These are phyloP conservation scores for Candida mattraensis DNA, from an alignment of 805 yeast species.

Conservation along the genomic window DNA sequence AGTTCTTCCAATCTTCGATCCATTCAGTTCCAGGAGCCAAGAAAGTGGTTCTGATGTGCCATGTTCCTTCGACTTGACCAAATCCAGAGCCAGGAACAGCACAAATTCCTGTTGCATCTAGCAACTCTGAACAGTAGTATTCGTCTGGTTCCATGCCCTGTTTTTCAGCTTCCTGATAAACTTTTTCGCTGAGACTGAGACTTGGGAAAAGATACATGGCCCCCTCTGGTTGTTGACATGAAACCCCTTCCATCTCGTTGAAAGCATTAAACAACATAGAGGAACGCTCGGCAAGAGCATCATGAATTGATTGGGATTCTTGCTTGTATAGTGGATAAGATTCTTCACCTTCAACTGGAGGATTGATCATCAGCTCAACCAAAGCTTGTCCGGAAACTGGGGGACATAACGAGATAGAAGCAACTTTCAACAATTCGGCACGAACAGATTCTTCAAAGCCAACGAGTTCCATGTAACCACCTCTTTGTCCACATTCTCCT, in stretches of 20 bases:
- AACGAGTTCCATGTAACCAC: constrained; percentile 94
- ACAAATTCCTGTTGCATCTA: constrained; percentile 91
- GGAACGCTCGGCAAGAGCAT: constrained; percentile 65
- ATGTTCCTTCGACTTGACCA: constrained; percentile 88
- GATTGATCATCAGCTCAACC: constrained; percentile 90
- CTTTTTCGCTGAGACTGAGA: constrained; percentile 62
- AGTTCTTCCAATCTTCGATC: constrained; percentile 73
- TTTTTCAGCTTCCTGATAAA: constrained; percentile 59
- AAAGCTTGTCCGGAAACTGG: constrained; percentile 94
- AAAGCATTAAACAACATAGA: constrained; percentile 67
- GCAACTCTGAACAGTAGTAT: constrained; percentile 79
- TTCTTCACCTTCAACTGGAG: constrained; percentile 77
- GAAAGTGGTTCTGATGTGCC: constrained; percentile 94
- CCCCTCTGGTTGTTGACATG: constrained; percentile 90
- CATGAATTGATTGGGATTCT: constrained; percentile 64
- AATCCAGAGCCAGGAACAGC: constrained; percentile 98
- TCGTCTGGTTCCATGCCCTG: constrained; percentile 72
- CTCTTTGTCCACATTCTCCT: constrained; percentile 99
- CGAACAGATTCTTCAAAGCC: constrained; percentile 74
- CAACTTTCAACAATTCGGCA: constrained; percentile 76
- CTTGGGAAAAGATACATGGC: constrained; percentile 97
- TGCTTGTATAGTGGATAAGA: constrained; percentile 64
- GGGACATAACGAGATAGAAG: constrained; percentile 89
- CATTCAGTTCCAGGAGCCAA: constrained; percentile 93
- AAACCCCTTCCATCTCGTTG: constrained; percentile 72